Evolutionary conservation across 495 filamentous ascomycete species (phyloP).

Genomic region (Lasiosphaeris hirsuta): DNA sequence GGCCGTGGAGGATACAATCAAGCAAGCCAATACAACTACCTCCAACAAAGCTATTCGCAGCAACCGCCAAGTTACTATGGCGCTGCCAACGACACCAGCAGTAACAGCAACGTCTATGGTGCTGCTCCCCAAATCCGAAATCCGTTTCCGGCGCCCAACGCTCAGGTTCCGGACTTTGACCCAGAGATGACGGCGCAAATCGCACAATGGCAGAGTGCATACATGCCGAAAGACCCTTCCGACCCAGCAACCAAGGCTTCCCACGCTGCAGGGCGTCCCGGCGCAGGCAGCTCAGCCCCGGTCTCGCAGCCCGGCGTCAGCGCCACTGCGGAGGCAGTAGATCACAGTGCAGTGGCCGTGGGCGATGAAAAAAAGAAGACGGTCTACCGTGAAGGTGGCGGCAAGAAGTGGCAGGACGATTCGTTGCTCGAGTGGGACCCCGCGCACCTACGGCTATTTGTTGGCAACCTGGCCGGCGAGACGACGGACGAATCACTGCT

Average conservation of each 20-base stretch:
- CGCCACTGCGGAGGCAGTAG: slow-evolving; percentile 35
- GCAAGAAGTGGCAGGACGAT: slow-evolving; percentile 83
- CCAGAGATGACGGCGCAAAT: slow-evolving; percentile 90
- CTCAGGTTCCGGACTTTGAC: slow-evolving; percentile 55
- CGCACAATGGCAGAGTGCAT: slow-evolving; percentile 95
- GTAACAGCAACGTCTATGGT: slow-evolving; percentile 37
- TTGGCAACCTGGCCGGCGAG: slow-evolving; percentile 97
- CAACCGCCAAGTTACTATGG: slow-evolving; percentile 35
- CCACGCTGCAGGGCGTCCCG: slow-evolving; percentile 12
- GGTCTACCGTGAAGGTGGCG: slow-evolving; percentile 81
- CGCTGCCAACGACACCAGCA: slow-evolving; percentile 13
- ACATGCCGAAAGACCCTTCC: slow-evolving; percentile 56
- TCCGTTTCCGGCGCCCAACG: slow-evolving; percentile 69
- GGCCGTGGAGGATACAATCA: slow-evolving; percentile 33
- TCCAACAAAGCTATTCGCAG: slow-evolving; percentile 46
- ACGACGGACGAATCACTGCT: slow-evolving; percentile 93
- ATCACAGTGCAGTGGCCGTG: slow-evolving; percentile 25
- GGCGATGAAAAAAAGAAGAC: slow-evolving; percentile 57
- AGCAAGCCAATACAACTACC: slow-evolving; percentile 42
- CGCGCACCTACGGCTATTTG: slow-evolving; percentile 87
- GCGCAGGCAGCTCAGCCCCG: slow-evolving; percentile 39
- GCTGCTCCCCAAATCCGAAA: slow-evolving; percentile 76
- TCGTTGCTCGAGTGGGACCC: slow-evolving; percentile 95
- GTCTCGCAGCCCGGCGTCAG: slow-evolving; percentile 22
- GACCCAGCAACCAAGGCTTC: slow-evolving; percentile 28